Evolutionary conservation across 1,284 basidiomycete genomes (phyloP).

Genomic region (Phlebopus sp.): DNA sequence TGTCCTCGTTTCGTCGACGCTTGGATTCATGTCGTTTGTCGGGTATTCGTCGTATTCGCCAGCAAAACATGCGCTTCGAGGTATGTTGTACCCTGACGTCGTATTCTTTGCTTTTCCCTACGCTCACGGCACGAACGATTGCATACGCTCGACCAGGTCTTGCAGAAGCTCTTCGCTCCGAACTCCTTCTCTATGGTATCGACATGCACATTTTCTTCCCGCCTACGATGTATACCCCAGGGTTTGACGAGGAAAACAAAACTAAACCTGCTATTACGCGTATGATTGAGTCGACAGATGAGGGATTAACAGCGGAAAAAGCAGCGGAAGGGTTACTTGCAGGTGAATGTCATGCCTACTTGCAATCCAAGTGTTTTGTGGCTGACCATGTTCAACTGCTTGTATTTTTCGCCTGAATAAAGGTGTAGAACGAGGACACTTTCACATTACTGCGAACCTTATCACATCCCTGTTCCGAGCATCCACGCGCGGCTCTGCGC

Average conservation of each 20-base stretch:
- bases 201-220: constrained; percentile 87
- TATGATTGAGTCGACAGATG: constrained; percentile 81
- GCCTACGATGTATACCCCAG: constrained; percentile 81
- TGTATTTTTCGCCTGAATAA: background rate
- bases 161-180: constrained; percentile 82
- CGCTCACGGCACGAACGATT: background rate
- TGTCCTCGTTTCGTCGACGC: constrained; percentile 78
- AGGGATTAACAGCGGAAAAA: constrained; percentile 61
- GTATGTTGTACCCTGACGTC: constrained; percentile 37
- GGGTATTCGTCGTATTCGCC: constrained; percentile 89
- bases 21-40: constrained; percentile 79
- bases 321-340: constrained; percentile 63
- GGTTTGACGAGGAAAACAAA: constrained; percentile 78
- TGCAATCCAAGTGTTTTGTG: background rate
- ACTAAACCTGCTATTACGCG: constrained; percentile 79
- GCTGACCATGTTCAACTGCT: background rate
- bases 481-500: constrained; percentile 66
- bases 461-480: constrained; percentile 69
- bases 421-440: constrained; percentile 73
- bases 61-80: constrained; percentile 87
- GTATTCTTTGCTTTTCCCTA: constrained; percentile 5
- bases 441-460: constrained; percentile 77
- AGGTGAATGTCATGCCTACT: constrained; percentile 40
- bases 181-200: constrained; percentile 79
- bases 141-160: constrained; percentile 51